Percentiles rank a stretch among this genome's conserved stretches.
These are phyloP conservation scores for Cryphonectria japonica DNA, from an alignment of 2,329 filamentous ascomycete genomes.

Conservation along the genomic window DNA sequence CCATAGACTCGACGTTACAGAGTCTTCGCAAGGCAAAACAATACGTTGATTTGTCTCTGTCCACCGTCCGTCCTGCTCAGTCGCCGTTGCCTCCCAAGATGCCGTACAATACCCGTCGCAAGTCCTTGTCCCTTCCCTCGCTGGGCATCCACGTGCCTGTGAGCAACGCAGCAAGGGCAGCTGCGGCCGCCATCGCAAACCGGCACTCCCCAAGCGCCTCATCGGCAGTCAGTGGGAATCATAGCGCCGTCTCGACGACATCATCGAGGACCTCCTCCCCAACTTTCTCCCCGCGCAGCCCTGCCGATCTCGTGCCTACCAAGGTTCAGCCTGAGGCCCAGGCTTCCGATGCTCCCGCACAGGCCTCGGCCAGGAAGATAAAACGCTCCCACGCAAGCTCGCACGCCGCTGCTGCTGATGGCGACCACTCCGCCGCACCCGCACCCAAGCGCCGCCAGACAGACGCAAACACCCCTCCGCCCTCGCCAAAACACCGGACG, in stretches of 20 bases:
- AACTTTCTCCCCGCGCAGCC: slow-evolving; percentile 33
- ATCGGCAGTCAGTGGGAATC: slow-evolving; percentile 34
- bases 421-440: slow-evolving; percentile 37
- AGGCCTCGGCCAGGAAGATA: slow-evolving; percentile 63
- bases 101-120: slow-evolving; percentile 96
- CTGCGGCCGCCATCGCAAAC: slow-evolving; percentile 53
- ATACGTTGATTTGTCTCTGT: background rate
- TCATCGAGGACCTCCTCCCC: slow-evolving; percentile 36
- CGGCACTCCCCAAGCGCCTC: slow-evolving; percentile 40
- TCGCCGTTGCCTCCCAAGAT: slow-evolving; percentile 52
- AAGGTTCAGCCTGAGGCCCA: slow-evolving; percentile 28
- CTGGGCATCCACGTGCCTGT: slow-evolving; percentile 88
- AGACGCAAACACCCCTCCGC: slow-evolving; percentile 78
- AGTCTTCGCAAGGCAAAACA: background rate
- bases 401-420: slow-evolving; percentile 34
- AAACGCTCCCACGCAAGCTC: slow-evolving; percentile 74
- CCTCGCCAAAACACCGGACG: slow-evolving; percentile 61
- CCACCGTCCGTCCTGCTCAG: background rate
- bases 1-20: background rate
- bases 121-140: slow-evolving; percentile 90
- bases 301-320: slow-evolving; percentile 8
- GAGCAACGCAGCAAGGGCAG: slow-evolving; percentile 61
- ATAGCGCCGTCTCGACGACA: slow-evolving; percentile 31
- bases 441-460: slow-evolving; percentile 38
- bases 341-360: slow-evolving; percentile 33